Percentiles rank a stretch among this genome's conserved stretches.
Evolutionary conservation across 148 eudicot species (phyloP).

Genomic region (Oxyria digyna): DNA sequence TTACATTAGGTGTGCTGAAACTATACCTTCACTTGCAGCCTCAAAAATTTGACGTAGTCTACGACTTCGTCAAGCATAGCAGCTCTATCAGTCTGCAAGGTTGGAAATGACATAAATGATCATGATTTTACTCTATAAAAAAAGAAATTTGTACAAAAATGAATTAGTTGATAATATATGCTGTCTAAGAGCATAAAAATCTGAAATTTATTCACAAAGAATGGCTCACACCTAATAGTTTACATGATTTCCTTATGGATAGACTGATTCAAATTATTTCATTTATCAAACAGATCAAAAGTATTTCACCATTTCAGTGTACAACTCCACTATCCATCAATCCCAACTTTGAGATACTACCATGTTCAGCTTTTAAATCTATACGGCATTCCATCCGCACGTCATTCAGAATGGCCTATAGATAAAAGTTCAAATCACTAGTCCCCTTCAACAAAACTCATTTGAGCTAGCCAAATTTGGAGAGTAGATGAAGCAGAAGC

Average conservation of each 20-base stretch:
- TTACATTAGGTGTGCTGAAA: background rate
- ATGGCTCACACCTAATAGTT: background rate
- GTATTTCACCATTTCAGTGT: background rate
- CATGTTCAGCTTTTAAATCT: background rate
- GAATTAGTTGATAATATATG: too few relatives aligned
- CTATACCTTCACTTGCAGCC: slow-evolving; percentile 60
- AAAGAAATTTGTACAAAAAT: too few relatives aligned
- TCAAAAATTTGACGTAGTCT: slow-evolving; percentile 55
- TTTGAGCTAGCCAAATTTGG: background rate
- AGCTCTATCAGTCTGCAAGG: slow-evolving; percentile 56
- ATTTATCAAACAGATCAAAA: background rate
- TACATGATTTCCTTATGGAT: background rate
- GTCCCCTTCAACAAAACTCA: background rate
- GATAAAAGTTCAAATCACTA: background rate
- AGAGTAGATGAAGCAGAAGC: slow-evolving; percentile 4
- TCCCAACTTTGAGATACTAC: background rate
- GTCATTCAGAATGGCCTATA: background rate
- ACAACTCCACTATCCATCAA: background rate
- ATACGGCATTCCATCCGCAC: too few relatives aligned
- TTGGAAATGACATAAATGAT: slow-evolving; percentile 1
- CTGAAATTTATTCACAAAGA: background rate
- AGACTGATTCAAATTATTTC: background rate
- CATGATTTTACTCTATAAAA: too few relatives aligned
- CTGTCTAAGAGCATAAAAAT: background rate
- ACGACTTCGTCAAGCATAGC: slow-evolving; percentile 67